Conservation (phyloP, 306 rosid genomes). For the Vicia sativa region DNA sequence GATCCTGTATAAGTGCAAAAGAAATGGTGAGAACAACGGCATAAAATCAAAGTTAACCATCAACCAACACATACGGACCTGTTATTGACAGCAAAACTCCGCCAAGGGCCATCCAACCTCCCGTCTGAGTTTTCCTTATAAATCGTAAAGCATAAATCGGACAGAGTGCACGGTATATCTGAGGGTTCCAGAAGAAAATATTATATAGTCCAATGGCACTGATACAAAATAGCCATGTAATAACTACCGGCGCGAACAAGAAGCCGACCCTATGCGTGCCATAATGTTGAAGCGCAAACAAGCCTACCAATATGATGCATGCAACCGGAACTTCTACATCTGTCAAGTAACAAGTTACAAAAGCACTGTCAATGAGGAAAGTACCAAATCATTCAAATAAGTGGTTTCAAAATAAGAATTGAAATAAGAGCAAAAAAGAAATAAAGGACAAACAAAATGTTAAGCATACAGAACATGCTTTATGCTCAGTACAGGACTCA, state of each 20-base stretch:
- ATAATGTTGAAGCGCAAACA: slow-evolving; percentile 94
- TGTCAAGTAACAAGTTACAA: slow-evolving; percentile 50
- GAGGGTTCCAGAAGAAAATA: slow-evolving; percentile 73
- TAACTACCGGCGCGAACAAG: slow-evolving; percentile 87
- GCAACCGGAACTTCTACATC: slow-evolving; percentile 83
- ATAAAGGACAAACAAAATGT: slow-evolving; percentile 8
- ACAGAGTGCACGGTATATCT: slow-evolving; percentile 74
- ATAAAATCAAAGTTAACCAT: slow-evolving; percentile 34
- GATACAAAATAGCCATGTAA: slow-evolving; percentile 83
- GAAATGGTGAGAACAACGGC: slow-evolving; percentile 22
- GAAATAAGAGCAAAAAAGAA: not conserved
- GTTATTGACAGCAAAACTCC: slow-evolving; percentile 91
- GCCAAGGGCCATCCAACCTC: slow-evolving; percentile 93
- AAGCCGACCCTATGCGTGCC: slow-evolving; percentile 96
- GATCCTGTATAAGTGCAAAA: slow-evolving; percentile 60
- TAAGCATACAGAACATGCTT: slow-evolving; percentile 13
- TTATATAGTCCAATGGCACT: slow-evolving; percentile 86
- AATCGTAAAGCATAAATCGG: slow-evolving; percentile 70
- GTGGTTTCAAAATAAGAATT: slow-evolving; percentile 4
- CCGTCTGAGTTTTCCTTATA: slow-evolving; percentile 66
- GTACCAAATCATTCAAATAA: slow-evolving; percentile 20
- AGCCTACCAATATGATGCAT: slow-evolving; percentile 74
- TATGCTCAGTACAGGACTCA: not conserved
- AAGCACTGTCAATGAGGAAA: slow-evolving; percentile 20
- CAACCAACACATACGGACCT: slow-evolving; percentile 50